Evolutionary conservation across 345 rosid genomes (phyloP).

Genomic region (Triadica sebifera): DNA sequence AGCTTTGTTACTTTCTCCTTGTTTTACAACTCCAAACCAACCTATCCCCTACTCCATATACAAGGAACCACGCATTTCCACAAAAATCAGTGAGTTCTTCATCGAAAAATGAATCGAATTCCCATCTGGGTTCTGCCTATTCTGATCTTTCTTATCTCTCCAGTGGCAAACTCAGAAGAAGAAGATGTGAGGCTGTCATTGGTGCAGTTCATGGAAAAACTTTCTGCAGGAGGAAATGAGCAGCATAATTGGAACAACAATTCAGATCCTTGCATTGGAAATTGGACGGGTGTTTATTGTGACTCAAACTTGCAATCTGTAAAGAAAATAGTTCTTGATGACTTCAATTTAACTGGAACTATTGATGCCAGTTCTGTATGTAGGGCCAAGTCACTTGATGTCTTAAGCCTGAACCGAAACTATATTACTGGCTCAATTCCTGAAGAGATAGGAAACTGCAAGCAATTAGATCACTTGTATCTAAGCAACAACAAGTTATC

Average conservation of each 20-base stretch:
- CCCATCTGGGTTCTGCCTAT: constrained; percentile 25
- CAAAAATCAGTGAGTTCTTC: background rate
- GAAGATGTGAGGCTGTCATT: constrained; percentile 36
- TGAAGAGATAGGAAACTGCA: constrained; percentile 45
- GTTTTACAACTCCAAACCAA: background rate
- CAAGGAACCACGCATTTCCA: constrained; percentile 8
- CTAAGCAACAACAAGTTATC: constrained; percentile 39
- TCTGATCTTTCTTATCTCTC: constrained; percentile 33
- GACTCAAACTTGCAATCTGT: constrained; percentile 22
- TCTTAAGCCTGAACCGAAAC: constrained; percentile 46
- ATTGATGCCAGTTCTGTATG: constrained; percentile 44
- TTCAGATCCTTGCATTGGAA: constrained; percentile 53
- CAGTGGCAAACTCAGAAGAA: constrained; percentile 33
- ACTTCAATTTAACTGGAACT: constrained; percentile 41
- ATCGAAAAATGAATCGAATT: constrained; percentile 23
- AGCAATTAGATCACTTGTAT: constrained; percentile 43
- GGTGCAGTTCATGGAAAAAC: constrained; percentile 45
- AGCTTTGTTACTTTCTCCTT: constrained; percentile 17
- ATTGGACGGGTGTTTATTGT: constrained; percentile 49
- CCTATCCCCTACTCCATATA: constrained; percentile 2
- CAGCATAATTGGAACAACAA: constrained; percentile 47
- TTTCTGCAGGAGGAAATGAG: constrained; percentile 38
- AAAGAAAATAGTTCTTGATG: constrained; percentile 46
- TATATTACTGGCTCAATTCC: constrained; percentile 34
- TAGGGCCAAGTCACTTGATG: constrained; percentile 29